Percentiles rank a stretch among this genome's conserved stretches.
Conservation (phyloP, 768 basidiomycete genomes). For the Amanita pseudoporphyria region DNA sequence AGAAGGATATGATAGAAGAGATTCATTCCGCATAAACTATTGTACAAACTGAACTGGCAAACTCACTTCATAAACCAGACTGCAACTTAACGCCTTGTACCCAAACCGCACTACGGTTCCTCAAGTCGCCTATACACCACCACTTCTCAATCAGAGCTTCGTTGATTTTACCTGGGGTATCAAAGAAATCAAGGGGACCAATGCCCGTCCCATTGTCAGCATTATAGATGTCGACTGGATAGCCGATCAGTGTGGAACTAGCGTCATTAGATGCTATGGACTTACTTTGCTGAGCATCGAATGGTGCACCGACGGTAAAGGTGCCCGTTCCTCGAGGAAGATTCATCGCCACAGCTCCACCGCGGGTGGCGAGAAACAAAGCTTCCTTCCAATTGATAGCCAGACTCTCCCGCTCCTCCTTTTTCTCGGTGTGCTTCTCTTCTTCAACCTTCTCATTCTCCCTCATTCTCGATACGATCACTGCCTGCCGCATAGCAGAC, state of each 20-base stretch:
- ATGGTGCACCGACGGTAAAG: slow-evolving; percentile 52
- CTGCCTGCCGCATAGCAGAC: slow-evolving; percentile 71
- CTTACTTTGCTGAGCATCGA: slow-evolving; percentile 73
- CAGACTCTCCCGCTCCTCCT: slow-evolving; percentile 20
- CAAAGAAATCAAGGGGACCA: slow-evolving; percentile 66
- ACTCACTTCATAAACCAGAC: background rate
- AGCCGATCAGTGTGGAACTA: slow-evolving; percentile 4
- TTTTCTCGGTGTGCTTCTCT: slow-evolving; percentile 5
- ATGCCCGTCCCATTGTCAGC: slow-evolving; percentile 29
- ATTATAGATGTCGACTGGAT: slow-evolving; percentile 40
- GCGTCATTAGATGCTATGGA: slow-evolving; percentile 8
- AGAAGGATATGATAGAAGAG: no score
- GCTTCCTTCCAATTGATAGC: slow-evolving; percentile 76
- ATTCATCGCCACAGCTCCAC: slow-evolving; percentile 65
- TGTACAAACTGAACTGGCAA: background rate
- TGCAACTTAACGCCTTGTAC: slow-evolving; percentile 46
- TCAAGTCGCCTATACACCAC: slow-evolving; percentile 76
- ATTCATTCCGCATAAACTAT: background rate
- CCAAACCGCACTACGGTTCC: slow-evolving; percentile 65
- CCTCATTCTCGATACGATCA: slow-evolving; percentile 59
- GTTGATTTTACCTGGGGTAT: slow-evolving; percentile 13
- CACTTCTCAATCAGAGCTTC: slow-evolving; percentile 72
- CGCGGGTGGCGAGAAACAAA: slow-evolving; percentile 72
- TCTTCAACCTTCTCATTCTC: slow-evolving; percentile 37
- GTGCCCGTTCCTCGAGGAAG: slow-evolving; percentile 36